Conservation (phyloP, 2,329 filamentous ascomycete species). For the Epicoccum nigrum region DNA sequence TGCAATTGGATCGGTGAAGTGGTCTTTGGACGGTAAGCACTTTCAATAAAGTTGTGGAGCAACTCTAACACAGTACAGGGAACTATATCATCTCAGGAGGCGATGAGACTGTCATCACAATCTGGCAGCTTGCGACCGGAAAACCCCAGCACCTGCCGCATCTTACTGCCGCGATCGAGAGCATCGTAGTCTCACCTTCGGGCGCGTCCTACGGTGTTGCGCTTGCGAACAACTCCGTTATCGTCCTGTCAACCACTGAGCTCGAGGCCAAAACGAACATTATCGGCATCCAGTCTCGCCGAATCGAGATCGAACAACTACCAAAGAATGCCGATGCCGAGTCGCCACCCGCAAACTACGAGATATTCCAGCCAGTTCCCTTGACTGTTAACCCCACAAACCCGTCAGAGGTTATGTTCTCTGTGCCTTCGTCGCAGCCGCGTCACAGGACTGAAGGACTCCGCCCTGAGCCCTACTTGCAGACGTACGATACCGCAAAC, state of each 20-base stretch:
- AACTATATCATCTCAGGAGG: constrained; percentile 96
- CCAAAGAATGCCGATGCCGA: constrained; percentile 30
- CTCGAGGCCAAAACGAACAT: constrained; percentile 84
- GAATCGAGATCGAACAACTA: constrained; percentile 37
- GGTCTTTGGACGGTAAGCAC: constrained; percentile 82
- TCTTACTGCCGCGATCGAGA: constrained; percentile 82
- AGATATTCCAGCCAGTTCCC: constrained; percentile 39
- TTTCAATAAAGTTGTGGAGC: not conserved
- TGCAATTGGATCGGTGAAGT: constrained; percentile 82
- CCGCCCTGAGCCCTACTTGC: constrained; percentile 67
- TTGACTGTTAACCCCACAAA: constrained; percentile 51
- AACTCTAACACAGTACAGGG: constrained; percentile 57
- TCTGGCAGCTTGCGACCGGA: constrained; percentile 92
- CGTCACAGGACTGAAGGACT: constrained; percentile 30
- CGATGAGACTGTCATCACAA: constrained; percentile 82
- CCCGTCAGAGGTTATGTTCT: constrained; percentile 52
- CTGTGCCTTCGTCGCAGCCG: constrained; percentile 60
- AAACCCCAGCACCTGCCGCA: constrained; percentile 87
- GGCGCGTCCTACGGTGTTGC: constrained; percentile 85
- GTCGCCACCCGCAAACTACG: constrained; percentile 23
- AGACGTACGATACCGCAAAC: constrained; percentile 84
- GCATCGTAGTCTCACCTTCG: constrained; percentile 77
- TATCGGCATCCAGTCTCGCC: constrained; percentile 73
- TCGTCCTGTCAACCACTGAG: constrained; percentile 89
- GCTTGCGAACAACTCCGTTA: constrained; percentile 88